Evolutionary conservation across 306 rosid genomes (phyloP).

Genomic region (Prunus mira): DNA sequence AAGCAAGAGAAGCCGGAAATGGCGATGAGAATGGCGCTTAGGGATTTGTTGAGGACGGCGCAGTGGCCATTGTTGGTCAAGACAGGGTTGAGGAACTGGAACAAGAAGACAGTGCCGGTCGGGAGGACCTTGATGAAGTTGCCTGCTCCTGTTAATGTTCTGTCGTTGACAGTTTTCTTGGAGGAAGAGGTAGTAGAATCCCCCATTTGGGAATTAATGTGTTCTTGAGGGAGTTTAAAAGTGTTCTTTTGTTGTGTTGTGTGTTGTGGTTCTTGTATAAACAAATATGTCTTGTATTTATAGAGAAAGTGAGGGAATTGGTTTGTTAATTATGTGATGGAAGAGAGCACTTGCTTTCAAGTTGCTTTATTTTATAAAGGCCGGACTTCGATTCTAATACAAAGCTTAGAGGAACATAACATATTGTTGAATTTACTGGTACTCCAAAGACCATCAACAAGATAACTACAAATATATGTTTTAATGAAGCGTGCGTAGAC

Average conservation of each 20-base stretch:
- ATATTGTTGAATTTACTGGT: too few relatives aligned
- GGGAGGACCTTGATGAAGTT: slow-evolving; percentile 76
- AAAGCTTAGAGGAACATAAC: too few relatives aligned
- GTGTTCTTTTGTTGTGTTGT: neutral
- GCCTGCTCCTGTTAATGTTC: slow-evolving; percentile 46
- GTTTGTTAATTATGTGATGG: too few relatives aligned
- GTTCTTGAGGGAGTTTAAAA: neutral
- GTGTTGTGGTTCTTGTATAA: neutral
- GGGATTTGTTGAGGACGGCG: slow-evolving; percentile 42
- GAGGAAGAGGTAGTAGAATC: too few relatives aligned
- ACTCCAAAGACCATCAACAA: neutral
- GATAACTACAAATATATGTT: too few relatives aligned
- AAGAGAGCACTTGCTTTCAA: slow-evolving; percentile 28
- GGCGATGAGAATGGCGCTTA: slow-evolving; percentile 34
- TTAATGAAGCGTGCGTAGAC: too few relatives aligned
- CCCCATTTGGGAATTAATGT: too few relatives aligned
- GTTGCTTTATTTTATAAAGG: slow-evolving; percentile 29
- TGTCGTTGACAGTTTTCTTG: neutral
- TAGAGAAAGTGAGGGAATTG: neutral
- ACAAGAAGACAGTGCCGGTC: slow-evolving; percentile 67
- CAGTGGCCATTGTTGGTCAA: slow-evolving; percentile 68
- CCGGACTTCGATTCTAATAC: slow-evolving; percentile 12
- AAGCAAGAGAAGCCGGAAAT: slow-evolving; percentile 54
- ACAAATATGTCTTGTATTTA: neutral
- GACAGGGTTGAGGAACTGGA: slow-evolving; percentile 69